These are phyloP conservation scores for Liquidambar formosana DNA, from an alignment of 164 flowering plant species.

Conservation along the genomic window DNA sequence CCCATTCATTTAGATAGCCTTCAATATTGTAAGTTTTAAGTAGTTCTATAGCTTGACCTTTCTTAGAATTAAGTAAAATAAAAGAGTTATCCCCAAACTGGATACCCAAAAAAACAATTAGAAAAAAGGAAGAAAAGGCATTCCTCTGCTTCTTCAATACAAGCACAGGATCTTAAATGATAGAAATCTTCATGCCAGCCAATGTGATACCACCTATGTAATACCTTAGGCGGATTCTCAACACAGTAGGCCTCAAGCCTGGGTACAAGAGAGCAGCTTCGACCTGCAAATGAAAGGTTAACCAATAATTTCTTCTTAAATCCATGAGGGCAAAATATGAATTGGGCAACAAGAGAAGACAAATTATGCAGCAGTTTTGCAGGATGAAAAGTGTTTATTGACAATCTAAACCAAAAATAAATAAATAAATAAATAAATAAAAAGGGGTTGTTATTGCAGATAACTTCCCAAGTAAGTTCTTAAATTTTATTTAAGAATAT, in stretches of 20 bases:
- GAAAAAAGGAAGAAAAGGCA: too few relatives aligned
- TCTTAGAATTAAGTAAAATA: neutral
- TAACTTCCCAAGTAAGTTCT: neutral
- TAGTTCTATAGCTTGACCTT: neutral
- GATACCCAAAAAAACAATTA: too few relatives aligned
- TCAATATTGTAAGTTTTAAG: neutral
- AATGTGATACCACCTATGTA: neutral
- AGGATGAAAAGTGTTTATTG: neutral
- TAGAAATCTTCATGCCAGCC: neutral
- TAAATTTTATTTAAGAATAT: neutral
- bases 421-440: too few relatives aligned
- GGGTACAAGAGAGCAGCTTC: conserved; percentile 94
- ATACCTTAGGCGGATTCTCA: conserved; percentile 87
- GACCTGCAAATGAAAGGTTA: conserved; percentile 51
- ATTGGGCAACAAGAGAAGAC: neutral
- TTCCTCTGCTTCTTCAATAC: neutral
- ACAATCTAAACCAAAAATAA: too few relatives aligned
- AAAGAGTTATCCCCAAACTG: neutral
- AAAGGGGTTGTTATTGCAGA: too few relatives aligned
- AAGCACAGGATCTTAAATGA: neutral
- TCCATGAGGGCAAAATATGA: neutral
- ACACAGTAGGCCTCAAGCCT: conserved; percentile 86
- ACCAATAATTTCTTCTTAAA: neutral
- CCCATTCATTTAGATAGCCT: neutral
- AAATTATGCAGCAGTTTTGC: neutral